Percentiles rank a stretch among this genome's conserved stretches.
Conservation (phyloP, 805 yeast genomes). For the Teunomyces stri region DNA sequence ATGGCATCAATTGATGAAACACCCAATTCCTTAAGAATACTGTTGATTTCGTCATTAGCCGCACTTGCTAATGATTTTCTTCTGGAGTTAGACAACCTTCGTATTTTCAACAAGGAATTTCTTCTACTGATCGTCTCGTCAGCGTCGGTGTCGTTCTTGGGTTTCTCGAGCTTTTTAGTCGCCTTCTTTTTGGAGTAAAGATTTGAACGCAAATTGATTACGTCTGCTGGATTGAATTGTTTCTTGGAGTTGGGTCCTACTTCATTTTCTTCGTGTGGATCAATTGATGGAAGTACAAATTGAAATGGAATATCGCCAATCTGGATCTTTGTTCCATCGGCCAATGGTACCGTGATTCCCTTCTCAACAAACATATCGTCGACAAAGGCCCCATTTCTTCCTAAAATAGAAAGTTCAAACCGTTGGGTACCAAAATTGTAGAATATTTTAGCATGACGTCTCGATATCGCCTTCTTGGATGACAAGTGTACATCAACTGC, state of each 20-base stretch:
- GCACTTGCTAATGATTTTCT: slow-evolving; percentile 38
- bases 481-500: slow-evolving; percentile 92
- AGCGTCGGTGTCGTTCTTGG: slow-evolving; percentile 1
- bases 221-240: slow-evolving; percentile 60
- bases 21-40: slow-evolving; percentile 36
- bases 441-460: slow-evolving; percentile 93
- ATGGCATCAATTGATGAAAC: slow-evolving; percentile 28
- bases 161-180: neutral
- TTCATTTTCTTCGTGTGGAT: slow-evolving; percentile 29
- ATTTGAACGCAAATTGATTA: slow-evolving; percentile 53
- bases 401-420: slow-evolving; percentile 87
- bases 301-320: slow-evolving; percentile 89
- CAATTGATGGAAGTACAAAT: slow-evolving; percentile 78
- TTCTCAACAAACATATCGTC: slow-evolving; percentile 86
- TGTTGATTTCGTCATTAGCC: slow-evolving; percentile 38
- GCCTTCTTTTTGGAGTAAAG: slow-evolving; percentile 28
- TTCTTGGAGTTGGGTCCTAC: slow-evolving; percentile 18
- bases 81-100: slow-evolving; percentile 36
- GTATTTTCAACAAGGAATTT: slow-evolving; percentile 15
- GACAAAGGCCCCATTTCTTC: slow-evolving; percentile 96
- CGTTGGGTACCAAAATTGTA: slow-evolving; percentile 95
- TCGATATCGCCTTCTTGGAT: slow-evolving; percentile 85
- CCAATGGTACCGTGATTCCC: slow-evolving; percentile 86
- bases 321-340: slow-evolving; percentile 80
- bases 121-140: slow-evolving; percentile 7